Evolutionary conservation across 768 basidiomycete species (phyloP).

Genomic region (Russula brevipes): DNA sequence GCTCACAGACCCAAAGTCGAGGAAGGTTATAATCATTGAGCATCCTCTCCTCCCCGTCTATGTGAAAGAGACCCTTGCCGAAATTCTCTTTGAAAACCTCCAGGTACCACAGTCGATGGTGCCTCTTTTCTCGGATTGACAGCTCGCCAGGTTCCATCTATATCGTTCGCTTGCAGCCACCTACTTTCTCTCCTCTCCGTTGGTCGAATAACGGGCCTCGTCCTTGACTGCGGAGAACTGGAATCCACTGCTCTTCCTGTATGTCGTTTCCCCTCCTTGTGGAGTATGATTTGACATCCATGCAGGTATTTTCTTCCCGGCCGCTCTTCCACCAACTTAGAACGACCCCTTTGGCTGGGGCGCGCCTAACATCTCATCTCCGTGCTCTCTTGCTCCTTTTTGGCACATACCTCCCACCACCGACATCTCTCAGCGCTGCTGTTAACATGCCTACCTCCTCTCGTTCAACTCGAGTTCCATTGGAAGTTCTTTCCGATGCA

Average conservation of each 20-base stretch:
- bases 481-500: constrained; percentile 70
- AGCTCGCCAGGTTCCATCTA: constrained; percentile 70
- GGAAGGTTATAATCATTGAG: constrained; percentile 91
- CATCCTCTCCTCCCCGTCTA: constrained; percentile 80
- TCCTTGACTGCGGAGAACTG: constrained; percentile 87
- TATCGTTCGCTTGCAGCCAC: constrained; percentile 90
- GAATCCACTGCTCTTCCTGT: constrained; percentile 89
- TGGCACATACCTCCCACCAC: constrained; percentile 81
- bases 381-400: constrained; percentile 77
- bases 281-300: constrained; percentile 2
- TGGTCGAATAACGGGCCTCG: constrained; percentile 89
- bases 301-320: constrained; percentile 84
- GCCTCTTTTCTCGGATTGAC: not conserved
- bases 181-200: constrained; percentile 78
- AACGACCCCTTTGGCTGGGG: constrained; percentile 86
- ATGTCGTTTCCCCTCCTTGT: constrained; percentile 30
- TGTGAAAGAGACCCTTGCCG: constrained; percentile 84
- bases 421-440: constrained; percentile 60
- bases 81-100: constrained; percentile 82
- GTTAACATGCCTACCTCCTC: constrained; percentile 58
- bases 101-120: constrained; percentile 47
- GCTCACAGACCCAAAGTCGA: constrained; percentile 89
- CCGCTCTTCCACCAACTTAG: constrained; percentile 79
- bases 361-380: constrained; percentile 71
- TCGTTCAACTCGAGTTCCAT: constrained; percentile 63